phyloP scores from a whole-genome alignment of 768 basidiomycete species.

The Rhizopogon roseolus region DNA sequence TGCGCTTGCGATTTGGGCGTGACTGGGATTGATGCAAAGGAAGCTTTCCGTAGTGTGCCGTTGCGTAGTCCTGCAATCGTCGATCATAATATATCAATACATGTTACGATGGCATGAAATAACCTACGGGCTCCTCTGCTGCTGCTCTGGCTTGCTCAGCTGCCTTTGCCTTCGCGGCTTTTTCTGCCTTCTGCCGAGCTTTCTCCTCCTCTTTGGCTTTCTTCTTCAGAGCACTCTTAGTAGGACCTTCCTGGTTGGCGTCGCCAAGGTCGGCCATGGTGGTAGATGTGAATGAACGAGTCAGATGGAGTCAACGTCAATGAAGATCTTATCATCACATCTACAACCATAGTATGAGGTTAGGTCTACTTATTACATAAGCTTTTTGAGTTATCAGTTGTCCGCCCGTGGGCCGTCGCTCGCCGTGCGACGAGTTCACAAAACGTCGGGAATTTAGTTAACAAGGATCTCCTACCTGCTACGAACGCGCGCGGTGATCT shows the following conservation, averaged over 20 bases:
- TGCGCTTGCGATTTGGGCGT: constrained; percentile 55
- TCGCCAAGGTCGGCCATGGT: constrained; percentile 16
- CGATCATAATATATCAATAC: background rate
- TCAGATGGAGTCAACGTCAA: constrained; percentile 2
- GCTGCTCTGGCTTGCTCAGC: constrained; percentile 68
- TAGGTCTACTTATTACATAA: constrained; percentile 9
- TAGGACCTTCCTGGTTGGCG: constrained; percentile 41
- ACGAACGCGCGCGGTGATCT: too few relatives aligned
- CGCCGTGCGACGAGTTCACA: background rate
- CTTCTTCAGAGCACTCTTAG: constrained; percentile 90
- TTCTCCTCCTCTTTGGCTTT: constrained; percentile 89
- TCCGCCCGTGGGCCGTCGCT: background rate
- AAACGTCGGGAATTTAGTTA: too few relatives aligned
- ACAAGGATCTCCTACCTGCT: too few relatives aligned
- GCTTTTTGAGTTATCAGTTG: background rate
- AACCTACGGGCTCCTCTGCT: constrained; percentile 52
- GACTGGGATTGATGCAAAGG: constrained; percentile 91
- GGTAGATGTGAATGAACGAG: background rate
- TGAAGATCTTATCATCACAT: constrained; percentile 20
- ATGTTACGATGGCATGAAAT: constrained; percentile 3
- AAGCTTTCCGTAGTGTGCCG: constrained; percentile 78
- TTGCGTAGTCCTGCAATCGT: constrained; percentile 61
- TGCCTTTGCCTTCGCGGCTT: constrained; percentile 74
- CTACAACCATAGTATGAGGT: constrained; percentile 13
- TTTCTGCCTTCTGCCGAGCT: constrained; percentile 83